Base-by-base conservation (phyloP, 768 basidiomycete genomes). In the Phanerochaete sordida region DNA sequence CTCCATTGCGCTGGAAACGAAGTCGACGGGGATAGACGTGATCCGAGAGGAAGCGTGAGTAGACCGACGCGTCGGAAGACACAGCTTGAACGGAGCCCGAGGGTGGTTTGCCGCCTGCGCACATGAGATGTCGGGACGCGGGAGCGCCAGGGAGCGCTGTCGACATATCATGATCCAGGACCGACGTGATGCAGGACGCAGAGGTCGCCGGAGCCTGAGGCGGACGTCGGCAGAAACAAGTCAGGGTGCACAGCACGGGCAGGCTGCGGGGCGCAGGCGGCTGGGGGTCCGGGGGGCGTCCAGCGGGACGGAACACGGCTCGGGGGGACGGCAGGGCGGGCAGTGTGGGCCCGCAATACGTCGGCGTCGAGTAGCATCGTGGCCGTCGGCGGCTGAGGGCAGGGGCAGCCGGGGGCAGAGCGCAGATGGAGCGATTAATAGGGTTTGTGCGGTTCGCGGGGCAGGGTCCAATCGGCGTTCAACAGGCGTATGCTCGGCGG, bases 231-330 rank as follows among this genome's bases (percentile, higher is more conserved):
- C 56, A 57, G 56, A 57, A 57, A 57, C 26, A 47, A n/a, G 44
- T 57, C 30, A n/a, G 44, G 44, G 56, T 26, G 56, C 56, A 57
- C 56, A 57, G 56, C 56, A 57, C 5, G 43, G 45, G 30, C 31
- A 28, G n/a, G 28, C 51, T 33, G 51, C 51, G 47, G 47, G 13
- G 19, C 8, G 19, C 39, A 16, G 39, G 19, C 8, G 47, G 11
- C 39, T 43, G 39, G 4, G 39, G 4, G 39, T 43, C 39, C 39
- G 39, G 39, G 19, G 39, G 39, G 8, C 39, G 39, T 12, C 39
- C 7, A 5, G 47, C 47, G 27, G 47, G 19, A 26, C 47, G 24
- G 47, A 28, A 48, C 47, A 28, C 33, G 19, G 47, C 47, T 24
- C 47, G 24, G 47, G 8, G 24, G 24, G 47, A 5, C 24, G 9